A percentile compares a stretch with the other conserved stretches of the same genome.
Evolutionary conservation across 23 red algal genomes (phyloP).

Genomic region (Gracilaria domingensis): DNA sequence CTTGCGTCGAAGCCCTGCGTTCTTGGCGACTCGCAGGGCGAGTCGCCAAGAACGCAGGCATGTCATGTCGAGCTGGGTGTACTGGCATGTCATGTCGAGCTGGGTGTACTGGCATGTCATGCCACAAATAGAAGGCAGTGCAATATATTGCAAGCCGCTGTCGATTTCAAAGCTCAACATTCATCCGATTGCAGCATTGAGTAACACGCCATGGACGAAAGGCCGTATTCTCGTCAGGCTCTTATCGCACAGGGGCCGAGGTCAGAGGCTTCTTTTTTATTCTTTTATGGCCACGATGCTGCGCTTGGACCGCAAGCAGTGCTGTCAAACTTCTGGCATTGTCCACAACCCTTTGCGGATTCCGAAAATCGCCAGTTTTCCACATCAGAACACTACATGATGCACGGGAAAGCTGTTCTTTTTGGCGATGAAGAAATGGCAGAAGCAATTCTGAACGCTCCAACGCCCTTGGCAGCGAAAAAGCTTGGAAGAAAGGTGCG

Average conservation of each 20-base stretch:
- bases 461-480: neutral
- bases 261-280: neutral
- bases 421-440: neutral
- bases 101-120: too few species aligned
- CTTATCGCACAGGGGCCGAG: neutral
- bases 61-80: too few species aligned
- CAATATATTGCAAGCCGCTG: too few species aligned
- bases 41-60: too few species aligned
- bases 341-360: neutral
- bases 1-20: too few species aligned
- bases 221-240: neutral
- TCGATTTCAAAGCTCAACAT: too few species aligned
- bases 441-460: neutral
- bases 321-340: constrained; percentile 17
- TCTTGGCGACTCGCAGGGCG: too few species aligned
- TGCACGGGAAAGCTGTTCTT: constrained; percentile 32
- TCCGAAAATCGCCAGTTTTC: neutral
- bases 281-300: constrained; percentile 20
- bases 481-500: too few species aligned
- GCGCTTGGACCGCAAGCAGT: neutral
- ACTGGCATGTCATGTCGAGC: too few species aligned
- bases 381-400: constrained; percentile 34
- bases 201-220: too few species aligned
- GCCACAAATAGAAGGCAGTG: too few species aligned
- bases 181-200: too few species aligned